A percentile compares a stretch with the other conserved stretches of the same genome.
Evolutionary conservation across 225 moss, liverwort and hornwort species (phyloP).

Genomic region (Anthoceros angustus): DNA sequence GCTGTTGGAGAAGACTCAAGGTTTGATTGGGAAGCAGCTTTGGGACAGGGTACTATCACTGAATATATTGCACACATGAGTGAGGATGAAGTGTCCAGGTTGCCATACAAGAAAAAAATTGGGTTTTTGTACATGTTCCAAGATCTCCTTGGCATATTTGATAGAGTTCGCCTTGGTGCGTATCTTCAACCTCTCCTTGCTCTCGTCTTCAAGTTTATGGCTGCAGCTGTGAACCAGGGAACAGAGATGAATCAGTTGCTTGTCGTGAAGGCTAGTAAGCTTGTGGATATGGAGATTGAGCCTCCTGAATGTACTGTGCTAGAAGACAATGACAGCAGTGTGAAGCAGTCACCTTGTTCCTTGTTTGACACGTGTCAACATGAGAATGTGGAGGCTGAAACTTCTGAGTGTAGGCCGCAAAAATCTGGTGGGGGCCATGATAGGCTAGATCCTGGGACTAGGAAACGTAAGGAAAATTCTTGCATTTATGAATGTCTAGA

Average conservation of each 20-base stretch:
- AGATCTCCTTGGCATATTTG: conserved; percentile 74
- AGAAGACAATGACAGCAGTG: no score
- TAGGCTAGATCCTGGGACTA: no score
- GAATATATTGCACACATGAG: conserved; percentile 52
- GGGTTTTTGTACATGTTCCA: conserved; percentile 88
- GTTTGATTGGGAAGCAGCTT: conserved; percentile 24
- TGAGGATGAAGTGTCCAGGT: conserved; percentile 29
- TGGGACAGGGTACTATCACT: conserved; percentile 27
- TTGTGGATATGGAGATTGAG: conserved; percentile 12
- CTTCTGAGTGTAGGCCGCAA: no score
- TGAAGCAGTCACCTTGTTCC: no score
- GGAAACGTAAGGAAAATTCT: no score
- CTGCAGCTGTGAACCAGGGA: conserved; percentile 14
- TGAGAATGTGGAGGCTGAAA: no score
- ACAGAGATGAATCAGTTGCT: background rate
- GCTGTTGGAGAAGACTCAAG: background rate
- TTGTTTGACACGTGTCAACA: no score
- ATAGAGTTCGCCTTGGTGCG: conserved; percentile 41
- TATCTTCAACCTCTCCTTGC: conserved; percentile 59
- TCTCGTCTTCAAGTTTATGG: conserved; percentile 68
- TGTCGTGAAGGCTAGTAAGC: conserved; percentile 4
- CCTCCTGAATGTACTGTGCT: background rate
- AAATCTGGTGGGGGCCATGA: no score
- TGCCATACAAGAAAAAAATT: conserved; percentile 70
- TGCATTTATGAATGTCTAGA: background rate